phyloP scores from a whole-genome alignment of 2,329 filamentous ascomycete species.

The Chalaropsis ovoidea region DNA sequence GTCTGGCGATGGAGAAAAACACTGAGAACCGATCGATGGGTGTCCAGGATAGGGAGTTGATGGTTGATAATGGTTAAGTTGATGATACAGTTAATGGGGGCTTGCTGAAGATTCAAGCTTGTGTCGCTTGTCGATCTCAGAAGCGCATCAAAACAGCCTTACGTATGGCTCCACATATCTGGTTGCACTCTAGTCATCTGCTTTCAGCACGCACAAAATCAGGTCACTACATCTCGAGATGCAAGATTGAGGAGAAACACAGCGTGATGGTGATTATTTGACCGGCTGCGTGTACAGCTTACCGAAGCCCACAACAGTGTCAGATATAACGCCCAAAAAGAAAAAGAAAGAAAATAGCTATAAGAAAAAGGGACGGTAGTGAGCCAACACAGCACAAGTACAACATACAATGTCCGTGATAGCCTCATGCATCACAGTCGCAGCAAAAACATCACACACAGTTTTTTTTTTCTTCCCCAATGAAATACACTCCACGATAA shows the following conservation, averaged over 20 bases:
- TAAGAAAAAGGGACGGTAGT: not conserved
- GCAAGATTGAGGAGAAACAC: not conserved
- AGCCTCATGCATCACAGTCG: not conserved
- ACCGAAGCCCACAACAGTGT: not conserved
- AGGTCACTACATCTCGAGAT: not conserved
- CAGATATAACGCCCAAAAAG: not conserved
- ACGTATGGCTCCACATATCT: not conserved
- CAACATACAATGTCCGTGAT: not conserved
- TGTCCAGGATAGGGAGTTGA: not conserved
- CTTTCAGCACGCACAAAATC: not conserved
- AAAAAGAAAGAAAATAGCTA: not conserved
- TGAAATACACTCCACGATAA: slow-evolving; percentile 13
- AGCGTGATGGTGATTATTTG: not conserved
- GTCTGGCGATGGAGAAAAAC: too few relatives aligned
- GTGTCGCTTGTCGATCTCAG: slow-evolving; percentile 1
- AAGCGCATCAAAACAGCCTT: slow-evolving; percentile 4
- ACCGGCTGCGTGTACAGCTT: not conserved
- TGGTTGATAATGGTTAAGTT: not conserved
- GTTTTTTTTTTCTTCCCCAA: not conserved
- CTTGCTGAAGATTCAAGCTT: not conserved
- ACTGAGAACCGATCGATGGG: not conserved
- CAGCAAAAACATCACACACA: not conserved
- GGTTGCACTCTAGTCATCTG: not conserved
- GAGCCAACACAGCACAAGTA: not conserved
- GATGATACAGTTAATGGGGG: too few relatives aligned